Evolutionary conservation across 805 yeast species (phyloP), one percentile per base, ranked within the genome.

Genomic region (Saccharomyces jurei): DNA sequence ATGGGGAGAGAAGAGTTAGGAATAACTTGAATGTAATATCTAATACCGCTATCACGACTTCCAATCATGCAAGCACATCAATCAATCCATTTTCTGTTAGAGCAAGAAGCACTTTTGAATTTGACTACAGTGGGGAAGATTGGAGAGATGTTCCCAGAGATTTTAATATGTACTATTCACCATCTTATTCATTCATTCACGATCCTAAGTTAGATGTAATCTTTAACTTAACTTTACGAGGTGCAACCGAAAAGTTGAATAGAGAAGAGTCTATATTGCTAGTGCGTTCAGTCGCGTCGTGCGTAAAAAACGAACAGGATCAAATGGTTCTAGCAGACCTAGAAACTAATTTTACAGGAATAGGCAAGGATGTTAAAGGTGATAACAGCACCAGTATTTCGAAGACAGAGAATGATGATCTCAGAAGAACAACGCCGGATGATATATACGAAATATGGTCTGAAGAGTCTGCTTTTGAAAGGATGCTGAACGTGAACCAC

Each of bases 91-190:
- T 57, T n/a, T 77, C 78, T 1, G 68, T 72, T 1, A 63, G 79
- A 57, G 65, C 75, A 3, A 56, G 63, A 9, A 57, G 62, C 2
- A 64, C 70, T 1, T 69, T 80, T 41, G 82, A 80, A 50, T 78
- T 81, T 64, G 88, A 83, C 64, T 77, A 79, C 28, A 65, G 74
- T 49, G 89, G 88, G 0, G 72, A 80, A 36, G 90, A 86, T 68
- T 84, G 90, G 88, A 71, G 89, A 60, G 90, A 84, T 66, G 74
- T 83, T 11, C 86, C 87, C 2, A 71, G 89, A 50, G 87, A 81
- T 2, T 73, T 72, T 0, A 86, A 86, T 63, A 67, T 70, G 11
- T 67, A 70, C 41, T 71, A 74, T 49, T 60, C 68, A 2, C 57
- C 62, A 9, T 49, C 51, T 9, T 67, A 61, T 52, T 28, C 44